These are phyloP conservation scores for Ramularia collo-cygni DNA, from an alignment of 2,329 filamentous ascomycete genomes.

Conservation along the genomic window DNA sequence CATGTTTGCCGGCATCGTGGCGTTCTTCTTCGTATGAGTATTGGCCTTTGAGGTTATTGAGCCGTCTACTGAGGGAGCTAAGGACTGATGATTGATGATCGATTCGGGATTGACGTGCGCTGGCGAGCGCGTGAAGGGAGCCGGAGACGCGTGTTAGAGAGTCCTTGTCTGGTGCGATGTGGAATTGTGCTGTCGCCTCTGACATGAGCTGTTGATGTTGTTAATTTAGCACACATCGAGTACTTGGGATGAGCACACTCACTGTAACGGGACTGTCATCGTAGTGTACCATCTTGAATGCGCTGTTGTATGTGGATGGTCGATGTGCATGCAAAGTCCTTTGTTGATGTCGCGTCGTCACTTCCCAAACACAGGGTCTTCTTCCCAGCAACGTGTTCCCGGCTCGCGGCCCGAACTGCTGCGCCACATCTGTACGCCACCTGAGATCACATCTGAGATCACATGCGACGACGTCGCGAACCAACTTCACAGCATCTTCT, in stretches of 20 bases:
- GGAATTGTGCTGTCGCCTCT: constrained; percentile 91
- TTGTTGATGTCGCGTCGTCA: constrained; percentile 3
- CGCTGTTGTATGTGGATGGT: constrained; percentile 3
- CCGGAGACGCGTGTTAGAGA: constrained; percentile 78
- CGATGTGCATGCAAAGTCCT: too few relatives aligned
- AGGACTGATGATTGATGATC: constrained; percentile 30
- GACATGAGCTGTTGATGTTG: constrained; percentile 56
- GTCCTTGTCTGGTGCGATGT: constrained; percentile 79
- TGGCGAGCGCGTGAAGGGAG: constrained; percentile 73
- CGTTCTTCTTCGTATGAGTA: constrained; percentile 67
- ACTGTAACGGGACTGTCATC: constrained; percentile 87
- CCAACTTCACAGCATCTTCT: constrained; percentile 8
- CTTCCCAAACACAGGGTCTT: constrained; percentile 6
- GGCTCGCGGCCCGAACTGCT: constrained; percentile 3
- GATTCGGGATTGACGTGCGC: constrained; percentile 72
- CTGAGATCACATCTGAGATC: too few relatives aligned
- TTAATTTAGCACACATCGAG: too few relatives aligned
- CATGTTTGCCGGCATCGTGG: constrained; percentile 74
- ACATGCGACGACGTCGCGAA: constrained; percentile 8
- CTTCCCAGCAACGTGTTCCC: constrained; percentile 2
- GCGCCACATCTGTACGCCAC: constrained; percentile 1
- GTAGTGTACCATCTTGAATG: constrained; percentile 74
- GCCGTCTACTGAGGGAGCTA: constrained; percentile 62
- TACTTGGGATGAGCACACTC: constrained; percentile 32
- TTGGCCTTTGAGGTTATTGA: constrained; percentile 67